Conservation (phyloP, 2,329 filamentous ascomycete genomes). For the Metarhizium album region DNA sequence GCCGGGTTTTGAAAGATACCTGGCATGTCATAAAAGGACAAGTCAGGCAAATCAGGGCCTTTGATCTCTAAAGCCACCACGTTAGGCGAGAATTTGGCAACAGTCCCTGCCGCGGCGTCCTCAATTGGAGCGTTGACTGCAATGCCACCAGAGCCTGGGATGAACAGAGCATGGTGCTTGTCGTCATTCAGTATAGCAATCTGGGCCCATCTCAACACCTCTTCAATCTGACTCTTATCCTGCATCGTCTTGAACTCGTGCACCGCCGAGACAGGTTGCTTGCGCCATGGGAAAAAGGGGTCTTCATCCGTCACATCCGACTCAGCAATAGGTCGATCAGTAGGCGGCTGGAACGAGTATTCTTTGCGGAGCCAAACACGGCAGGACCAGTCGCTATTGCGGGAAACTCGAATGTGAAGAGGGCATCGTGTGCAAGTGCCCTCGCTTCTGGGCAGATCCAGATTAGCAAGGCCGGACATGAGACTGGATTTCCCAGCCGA, state of each 20-base stretch:
- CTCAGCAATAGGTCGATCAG: slow-evolving; percentile 28
- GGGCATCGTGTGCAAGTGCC: slow-evolving; percentile 75
- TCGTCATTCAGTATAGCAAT: slow-evolving; percentile 63
- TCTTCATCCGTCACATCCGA: slow-evolving; percentile 37
- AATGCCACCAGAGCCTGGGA: slow-evolving; percentile 37
- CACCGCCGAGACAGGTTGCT: slow-evolving; percentile 31
- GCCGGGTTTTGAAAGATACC: slow-evolving; percentile 67
- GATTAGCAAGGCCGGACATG: slow-evolving; percentile 55
- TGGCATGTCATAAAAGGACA: slow-evolving; percentile 79
- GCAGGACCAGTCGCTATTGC: slow-evolving; percentile 53
- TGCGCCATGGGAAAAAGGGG: slow-evolving; percentile 56
- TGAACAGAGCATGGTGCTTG: slow-evolving; percentile 38
- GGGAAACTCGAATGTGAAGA: slow-evolving; percentile 63
- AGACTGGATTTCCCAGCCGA: slow-evolving; percentile 69
- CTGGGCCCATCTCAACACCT: slow-evolving; percentile 63
- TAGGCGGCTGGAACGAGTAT: slow-evolving; percentile 44
- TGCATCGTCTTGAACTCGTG: slow-evolving; percentile 54
- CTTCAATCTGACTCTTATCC: slow-evolving; percentile 52
- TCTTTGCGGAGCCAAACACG: slow-evolving; percentile 53
- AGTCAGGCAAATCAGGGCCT: slow-evolving; percentile 56
- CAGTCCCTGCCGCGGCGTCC: slow-evolving; percentile 29
- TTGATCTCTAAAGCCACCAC: slow-evolving; percentile 67
- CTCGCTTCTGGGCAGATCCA: slow-evolving; percentile 58
- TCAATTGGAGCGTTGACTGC: slow-evolving; percentile 23
- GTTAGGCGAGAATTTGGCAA: slow-evolving; percentile 72